Evolutionary conservation across 176 grass and related monocot genomes (phyloP).

Genomic region (Paspalum vaginatum): DNA sequence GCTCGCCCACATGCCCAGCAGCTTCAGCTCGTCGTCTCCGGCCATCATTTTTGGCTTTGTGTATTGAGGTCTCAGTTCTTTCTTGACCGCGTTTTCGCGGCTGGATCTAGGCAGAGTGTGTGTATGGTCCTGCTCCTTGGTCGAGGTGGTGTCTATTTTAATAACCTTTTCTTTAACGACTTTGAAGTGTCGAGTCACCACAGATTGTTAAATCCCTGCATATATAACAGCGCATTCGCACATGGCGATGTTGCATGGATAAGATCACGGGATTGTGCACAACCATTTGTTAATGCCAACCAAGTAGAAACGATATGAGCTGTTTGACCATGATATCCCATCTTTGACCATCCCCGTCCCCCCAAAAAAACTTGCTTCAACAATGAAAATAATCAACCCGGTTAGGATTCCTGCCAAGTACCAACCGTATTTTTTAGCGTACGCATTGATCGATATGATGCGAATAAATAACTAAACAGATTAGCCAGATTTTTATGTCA

Average conservation of each 20-base stretch:
- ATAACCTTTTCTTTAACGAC: background rate
- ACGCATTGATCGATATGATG: no score
- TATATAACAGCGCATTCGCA: background rate
- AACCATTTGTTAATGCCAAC: background rate
- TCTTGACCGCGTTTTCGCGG: background rate
- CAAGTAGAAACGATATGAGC: background rate
- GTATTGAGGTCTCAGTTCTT: background rate
- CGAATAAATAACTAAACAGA: no score
- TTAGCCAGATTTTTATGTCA: no score
- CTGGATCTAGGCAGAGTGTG: background rate
- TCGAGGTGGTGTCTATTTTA: background rate
- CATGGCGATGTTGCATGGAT: background rate
- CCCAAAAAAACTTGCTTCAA: background rate
- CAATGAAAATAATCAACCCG: background rate
- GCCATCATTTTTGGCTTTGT: background rate
- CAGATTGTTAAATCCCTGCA: background rate
- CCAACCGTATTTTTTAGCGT: no score
- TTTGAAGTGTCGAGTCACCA: background rate
- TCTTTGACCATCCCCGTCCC: background rate
- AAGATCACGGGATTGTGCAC: background rate
- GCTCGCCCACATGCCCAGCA: conserved; percentile 26
- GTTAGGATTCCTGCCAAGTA: no score
- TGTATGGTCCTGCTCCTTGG: background rate
- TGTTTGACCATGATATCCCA: background rate
- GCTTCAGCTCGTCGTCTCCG: conserved; percentile 33